phyloP scores from a whole-genome alignment of 768 basidiomycete genomes.

The Russula earlei region DNA sequence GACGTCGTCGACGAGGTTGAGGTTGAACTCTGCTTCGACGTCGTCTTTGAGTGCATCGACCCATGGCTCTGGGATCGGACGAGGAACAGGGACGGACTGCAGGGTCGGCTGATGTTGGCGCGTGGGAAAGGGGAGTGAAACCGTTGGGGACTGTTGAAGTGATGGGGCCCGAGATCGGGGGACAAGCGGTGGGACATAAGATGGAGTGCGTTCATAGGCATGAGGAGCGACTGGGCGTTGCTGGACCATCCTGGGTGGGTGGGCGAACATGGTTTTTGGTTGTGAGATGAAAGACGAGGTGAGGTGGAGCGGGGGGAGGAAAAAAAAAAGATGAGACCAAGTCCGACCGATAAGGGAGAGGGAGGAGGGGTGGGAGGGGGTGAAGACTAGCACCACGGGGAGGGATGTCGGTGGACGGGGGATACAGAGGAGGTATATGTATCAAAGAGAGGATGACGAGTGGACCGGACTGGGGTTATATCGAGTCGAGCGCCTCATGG shows the following conservation, averaged over 20 bases:
- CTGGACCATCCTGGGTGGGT: constrained; percentile 14
- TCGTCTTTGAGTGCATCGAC: constrained; percentile 16
- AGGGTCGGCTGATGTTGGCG: constrained; percentile 3
- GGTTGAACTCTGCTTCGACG: constrained; percentile 13
- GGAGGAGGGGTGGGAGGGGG: neutral
- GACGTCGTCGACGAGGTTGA: constrained; percentile 9
- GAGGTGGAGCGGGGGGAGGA: neutral
- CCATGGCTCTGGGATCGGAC: constrained; percentile 12
- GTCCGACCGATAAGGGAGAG: constrained; percentile 9
- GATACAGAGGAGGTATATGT: neutral
- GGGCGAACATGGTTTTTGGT: constrained; percentile 7
- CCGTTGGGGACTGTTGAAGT: neutral
- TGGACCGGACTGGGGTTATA: constrained; percentile 3
- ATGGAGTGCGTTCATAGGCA: constrained; percentile 5
- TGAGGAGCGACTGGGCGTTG: constrained; percentile 1
- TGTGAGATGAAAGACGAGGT: too few species aligned
- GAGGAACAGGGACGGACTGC: neutral
- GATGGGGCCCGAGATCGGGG: constrained; percentile 11
- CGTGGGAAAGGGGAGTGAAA: constrained; percentile 3
- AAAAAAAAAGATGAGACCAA: constrained; percentile 2
- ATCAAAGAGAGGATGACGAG: constrained; percentile 9
- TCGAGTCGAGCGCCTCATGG: constrained; percentile 13
- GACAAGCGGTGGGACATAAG: neutral
- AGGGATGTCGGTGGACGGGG: constrained; percentile 10
- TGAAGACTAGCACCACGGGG: constrained; percentile 3